Conservation (phyloP, 352 stramenopile genomes). For the Globisporangium polare region DNA sequence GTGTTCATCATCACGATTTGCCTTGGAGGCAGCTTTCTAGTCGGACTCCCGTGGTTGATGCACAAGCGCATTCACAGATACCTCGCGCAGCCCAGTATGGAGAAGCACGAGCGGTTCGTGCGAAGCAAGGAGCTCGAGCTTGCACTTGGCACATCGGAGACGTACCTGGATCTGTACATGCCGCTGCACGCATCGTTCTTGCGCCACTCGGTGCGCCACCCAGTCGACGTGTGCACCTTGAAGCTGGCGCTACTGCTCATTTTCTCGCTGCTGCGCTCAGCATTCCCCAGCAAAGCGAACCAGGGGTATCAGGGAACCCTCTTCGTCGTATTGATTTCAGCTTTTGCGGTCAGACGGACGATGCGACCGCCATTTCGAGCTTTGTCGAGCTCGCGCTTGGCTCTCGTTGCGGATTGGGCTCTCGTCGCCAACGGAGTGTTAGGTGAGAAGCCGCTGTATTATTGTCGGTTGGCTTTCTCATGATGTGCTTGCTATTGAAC, state of each 20-base stretch:
- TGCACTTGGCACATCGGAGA: conserved; percentile 46
- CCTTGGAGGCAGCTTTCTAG: conserved; percentile 40
- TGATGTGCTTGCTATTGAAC: not conserved
- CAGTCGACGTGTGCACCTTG: conserved; percentile 35
- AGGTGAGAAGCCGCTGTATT: conserved; percentile 26
- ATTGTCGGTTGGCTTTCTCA: not conserved
- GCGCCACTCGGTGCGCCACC: conserved; percentile 23
- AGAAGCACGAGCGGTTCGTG: conserved; percentile 48
- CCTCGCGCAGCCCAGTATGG: conserved; percentile 23
- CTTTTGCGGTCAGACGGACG: conserved; percentile 21
- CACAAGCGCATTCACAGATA: conserved; percentile 25
- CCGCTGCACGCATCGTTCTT: conserved; percentile 46
- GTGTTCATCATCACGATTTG: conserved; percentile 29
- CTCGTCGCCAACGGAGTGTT: conserved; percentile 46
- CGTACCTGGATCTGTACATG: conserved; percentile 57
- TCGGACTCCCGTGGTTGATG: conserved; percentile 42
- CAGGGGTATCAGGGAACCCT: conserved; percentile 45
- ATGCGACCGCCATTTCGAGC: conserved; percentile 31
- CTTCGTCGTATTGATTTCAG: conserved; percentile 31
- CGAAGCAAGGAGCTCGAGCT: conserved; percentile 51
- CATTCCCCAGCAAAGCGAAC: conserved; percentile 29
- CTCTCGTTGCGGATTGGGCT: conserved; percentile 28
- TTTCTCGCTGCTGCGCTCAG: conserved; percentile 51
- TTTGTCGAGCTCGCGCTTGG: conserved; percentile 31
- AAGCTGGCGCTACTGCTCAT: conserved; percentile 48